These are phyloP conservation scores for Acer saccharum DNA, from an alignment of 345 rosid genomes.

Conservation along the genomic window DNA sequence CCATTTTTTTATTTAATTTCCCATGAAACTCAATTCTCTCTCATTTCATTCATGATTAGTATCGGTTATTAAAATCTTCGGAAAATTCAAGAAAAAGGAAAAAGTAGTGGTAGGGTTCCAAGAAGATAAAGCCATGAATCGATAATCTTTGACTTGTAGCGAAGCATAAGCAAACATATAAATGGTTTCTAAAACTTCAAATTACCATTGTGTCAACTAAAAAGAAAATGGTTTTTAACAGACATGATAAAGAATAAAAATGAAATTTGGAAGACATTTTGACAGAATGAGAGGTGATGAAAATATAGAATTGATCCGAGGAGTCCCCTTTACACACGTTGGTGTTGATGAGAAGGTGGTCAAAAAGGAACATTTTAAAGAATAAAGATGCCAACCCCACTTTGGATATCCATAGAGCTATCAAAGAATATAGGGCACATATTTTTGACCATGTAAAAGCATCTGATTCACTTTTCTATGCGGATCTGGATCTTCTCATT, in stretches of 20 bases:
- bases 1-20: no score
- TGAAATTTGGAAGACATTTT: neutral
- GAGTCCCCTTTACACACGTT: neutral
- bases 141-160: neutral
- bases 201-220: neutral
- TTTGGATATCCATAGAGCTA: neutral
- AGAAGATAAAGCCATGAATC: neutral
- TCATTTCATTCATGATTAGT: no score
- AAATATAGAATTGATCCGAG: neutral
- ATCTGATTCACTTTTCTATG: neutral
- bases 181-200: no score
- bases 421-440: neutral
- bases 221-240: no score
- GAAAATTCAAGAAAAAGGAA: no score
- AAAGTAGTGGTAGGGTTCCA: neutral
- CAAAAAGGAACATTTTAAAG: neutral
- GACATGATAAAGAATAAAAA: neutral
- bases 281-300: neutral
- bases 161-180: no score
- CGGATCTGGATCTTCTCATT: no score
- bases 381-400: neutral
- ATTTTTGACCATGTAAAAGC: neutral
- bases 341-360: neutral
- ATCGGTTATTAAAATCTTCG: no score
- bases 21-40: no score